Conservation (phyloP, 306 rosid genomes). For the Cyclanthera cordifolia region DNA sequence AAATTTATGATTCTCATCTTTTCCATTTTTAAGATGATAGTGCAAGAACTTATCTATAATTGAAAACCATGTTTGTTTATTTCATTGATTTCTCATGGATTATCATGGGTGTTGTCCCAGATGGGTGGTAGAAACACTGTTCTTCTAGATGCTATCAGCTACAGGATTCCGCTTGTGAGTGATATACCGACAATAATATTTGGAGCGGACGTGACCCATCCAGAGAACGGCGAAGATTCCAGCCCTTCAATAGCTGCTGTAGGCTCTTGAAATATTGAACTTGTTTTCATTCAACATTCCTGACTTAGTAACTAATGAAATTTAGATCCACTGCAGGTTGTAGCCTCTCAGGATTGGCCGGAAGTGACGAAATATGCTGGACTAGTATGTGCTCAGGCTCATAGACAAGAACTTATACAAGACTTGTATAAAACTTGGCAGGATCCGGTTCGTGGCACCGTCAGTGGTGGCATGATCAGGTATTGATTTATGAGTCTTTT, state of each 20-base stretch:
- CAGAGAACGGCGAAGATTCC: conserved; percentile 88
- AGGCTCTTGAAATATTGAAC: conserved; percentile 8
- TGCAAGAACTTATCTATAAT: neutral
- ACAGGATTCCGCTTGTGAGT: conserved; percentile 83
- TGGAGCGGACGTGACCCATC: conserved; percentile 93
- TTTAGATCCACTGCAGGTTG: conserved; percentile 46
- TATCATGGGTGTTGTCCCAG: conserved; percentile 30
- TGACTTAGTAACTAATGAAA: conserved; percentile 21
- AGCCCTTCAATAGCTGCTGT: conserved; percentile 95
- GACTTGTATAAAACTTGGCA: conserved; percentile 91
- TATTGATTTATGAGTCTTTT: conserved; percentile 12
- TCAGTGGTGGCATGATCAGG: conserved; percentile 93
- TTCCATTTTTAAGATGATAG: neutral
- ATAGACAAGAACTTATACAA: conserved; percentile 86
- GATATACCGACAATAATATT: conserved; percentile 89
- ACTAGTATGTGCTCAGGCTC: conserved; percentile 87
- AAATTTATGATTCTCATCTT: neutral
- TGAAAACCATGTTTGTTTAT: neutral
- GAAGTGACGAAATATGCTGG: conserved; percentile 94
- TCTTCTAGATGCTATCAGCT: conserved; percentile 85
- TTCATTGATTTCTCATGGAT: no score
- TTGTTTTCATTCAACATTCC: neutral
- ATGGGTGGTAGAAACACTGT: conserved; percentile 97
- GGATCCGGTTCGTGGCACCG: conserved; percentile 75
- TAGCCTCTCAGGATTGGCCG: conserved; percentile 96